Percentiles rank a stretch among this genome's conserved stretches.
phyloP scores from a whole-genome alignment of 2,329 filamentous ascomycete species.

The Pseudocercospora musae region DNA sequence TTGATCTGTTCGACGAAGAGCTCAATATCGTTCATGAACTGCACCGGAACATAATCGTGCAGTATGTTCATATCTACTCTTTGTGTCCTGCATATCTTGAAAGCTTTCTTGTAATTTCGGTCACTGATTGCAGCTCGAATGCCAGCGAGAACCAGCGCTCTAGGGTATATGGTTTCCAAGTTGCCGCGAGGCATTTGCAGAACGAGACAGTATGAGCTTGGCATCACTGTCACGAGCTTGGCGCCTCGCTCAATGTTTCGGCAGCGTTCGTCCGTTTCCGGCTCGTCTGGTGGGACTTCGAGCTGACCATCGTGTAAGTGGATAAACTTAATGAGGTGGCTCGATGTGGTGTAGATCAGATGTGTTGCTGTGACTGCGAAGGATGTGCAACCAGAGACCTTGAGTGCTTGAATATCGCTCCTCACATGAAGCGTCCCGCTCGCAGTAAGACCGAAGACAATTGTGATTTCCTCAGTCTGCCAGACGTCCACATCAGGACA shows the following conservation, averaged over 20 bases:
- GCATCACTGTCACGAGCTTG: slow-evolving; percentile 81
- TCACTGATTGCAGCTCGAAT: slow-evolving; percentile 77
- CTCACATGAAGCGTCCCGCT: slow-evolving; percentile 61
- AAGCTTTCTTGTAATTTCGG: slow-evolving; percentile 79
- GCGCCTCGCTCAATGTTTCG: slow-evolving; percentile 88
- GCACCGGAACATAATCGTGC: slow-evolving; percentile 83
- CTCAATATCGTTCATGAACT: slow-evolving; percentile 73
- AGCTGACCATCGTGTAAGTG: slow-evolving; percentile 70
- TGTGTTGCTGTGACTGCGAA: slow-evolving; percentile 79
- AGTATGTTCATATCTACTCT: slow-evolving; percentile 97
- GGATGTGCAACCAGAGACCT: slow-evolving; percentile 88
- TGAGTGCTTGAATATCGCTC: slow-evolving; percentile 58
- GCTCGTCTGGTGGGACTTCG: slow-evolving; percentile 80
- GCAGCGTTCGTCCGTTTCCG: slow-evolving; percentile 87
- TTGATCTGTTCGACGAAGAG: slow-evolving; percentile 81
- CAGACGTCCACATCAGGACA: slow-evolving; percentile 33
- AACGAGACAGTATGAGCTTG: slow-evolving; percentile 78
- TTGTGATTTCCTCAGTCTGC: slow-evolving; percentile 36
- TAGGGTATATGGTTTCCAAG: slow-evolving; percentile 88
- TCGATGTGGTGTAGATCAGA: slow-evolving; percentile 86
- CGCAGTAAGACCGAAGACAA: slow-evolving; percentile 65
- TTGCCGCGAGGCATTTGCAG: slow-evolving; percentile 96
- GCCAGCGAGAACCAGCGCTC: slow-evolving; percentile 86
- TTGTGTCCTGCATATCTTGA: slow-evolving; percentile 83
- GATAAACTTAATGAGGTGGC: slow-evolving; percentile 90